Evolutionary conservation across 192 early-diverging fungal species (phyloP).

Genomic region (Backusella tuberculispora): DNA sequence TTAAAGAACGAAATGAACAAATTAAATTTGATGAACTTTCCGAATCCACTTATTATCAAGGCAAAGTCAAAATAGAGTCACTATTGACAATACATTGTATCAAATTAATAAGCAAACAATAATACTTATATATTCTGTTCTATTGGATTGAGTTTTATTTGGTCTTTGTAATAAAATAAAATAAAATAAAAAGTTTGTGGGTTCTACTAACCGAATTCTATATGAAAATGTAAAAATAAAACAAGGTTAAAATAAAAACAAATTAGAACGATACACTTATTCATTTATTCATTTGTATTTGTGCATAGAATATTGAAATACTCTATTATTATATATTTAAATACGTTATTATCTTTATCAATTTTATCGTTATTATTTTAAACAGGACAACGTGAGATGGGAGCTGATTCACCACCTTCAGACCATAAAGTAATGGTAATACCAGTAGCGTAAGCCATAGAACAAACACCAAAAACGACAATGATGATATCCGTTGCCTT

Average conservation of each 20-base stretch:
- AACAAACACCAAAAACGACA: constrained; percentile 67
- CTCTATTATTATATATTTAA: constrained; percentile 13
- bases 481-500: constrained; percentile 63
- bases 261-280: not conserved
- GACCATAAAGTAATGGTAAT: constrained; percentile 66
- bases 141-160: not conserved
- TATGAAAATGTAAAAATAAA: not conserved
- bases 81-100: not conserved
- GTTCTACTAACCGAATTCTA: not conserved
- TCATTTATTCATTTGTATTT: constrained; percentile 1
- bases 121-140: not conserved
- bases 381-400: constrained; percentile 31
- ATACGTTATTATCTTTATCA: not conserved
- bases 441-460: constrained; percentile 77
- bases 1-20: constrained; percentile 68
- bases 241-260: not conserved
- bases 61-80: not conserved
- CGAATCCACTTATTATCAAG: constrained; percentile 56
- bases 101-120: not conserved
- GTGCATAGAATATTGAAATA: not conserved
- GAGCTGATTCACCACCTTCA: constrained; percentile 21
- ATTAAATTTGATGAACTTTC: constrained; percentile 86
- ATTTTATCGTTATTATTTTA: not conserved
- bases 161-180: not conserved
- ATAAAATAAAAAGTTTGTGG: too few relatives aligned